A percentile compares a stretch with the other conserved stretches of the same genome.
These are phyloP conservation scores for Selaginella moellendorffii DNA, from an alignment of 75 land plant genomes.

Conservation along the genomic window DNA sequence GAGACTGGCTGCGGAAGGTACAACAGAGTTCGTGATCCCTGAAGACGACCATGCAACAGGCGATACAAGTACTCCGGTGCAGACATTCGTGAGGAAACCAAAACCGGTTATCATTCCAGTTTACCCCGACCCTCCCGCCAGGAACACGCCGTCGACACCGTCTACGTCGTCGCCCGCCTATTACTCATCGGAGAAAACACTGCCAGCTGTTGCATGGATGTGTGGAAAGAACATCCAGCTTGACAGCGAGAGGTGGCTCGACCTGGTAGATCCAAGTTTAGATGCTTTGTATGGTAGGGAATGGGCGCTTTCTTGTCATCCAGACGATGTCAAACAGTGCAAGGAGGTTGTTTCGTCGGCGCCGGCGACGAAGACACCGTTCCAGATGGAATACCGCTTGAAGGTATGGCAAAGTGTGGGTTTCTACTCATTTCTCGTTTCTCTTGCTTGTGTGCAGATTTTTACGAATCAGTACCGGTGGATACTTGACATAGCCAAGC, in stretches of 20 bases:
- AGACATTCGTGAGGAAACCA: too few relatives aligned
- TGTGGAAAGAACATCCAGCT: background rate
- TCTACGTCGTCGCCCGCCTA: too few relatives aligned
- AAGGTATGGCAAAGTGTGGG: background rate
- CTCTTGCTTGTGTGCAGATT: background rate
- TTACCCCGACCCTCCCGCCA: background rate
- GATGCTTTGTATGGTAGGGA: background rate
- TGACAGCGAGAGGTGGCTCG: background rate
- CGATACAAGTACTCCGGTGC: background rate
- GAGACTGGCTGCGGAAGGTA: too few relatives aligned
- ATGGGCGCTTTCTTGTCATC: background rate
- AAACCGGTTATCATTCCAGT: too few relatives aligned
- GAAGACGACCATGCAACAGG: too few relatives aligned
- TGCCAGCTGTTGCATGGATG: constrained; percentile 1
- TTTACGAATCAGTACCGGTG: background rate
- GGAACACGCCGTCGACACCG: too few relatives aligned
- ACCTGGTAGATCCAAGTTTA: background rate
- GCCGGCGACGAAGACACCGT: background rate
- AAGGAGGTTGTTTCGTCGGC: background rate
- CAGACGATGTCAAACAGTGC: background rate
- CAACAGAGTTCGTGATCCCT: too few relatives aligned
- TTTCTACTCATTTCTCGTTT: background rate
- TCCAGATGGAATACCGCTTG: constrained; percentile 11
- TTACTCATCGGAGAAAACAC: background rate
- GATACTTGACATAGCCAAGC: background rate